Evolutionary conservation across 2,329 filamentous ascomycete genomes (phyloP), one percentile per base, ranked within the genome.

Genomic region (Ophiocordyceps robertsii): DNA sequence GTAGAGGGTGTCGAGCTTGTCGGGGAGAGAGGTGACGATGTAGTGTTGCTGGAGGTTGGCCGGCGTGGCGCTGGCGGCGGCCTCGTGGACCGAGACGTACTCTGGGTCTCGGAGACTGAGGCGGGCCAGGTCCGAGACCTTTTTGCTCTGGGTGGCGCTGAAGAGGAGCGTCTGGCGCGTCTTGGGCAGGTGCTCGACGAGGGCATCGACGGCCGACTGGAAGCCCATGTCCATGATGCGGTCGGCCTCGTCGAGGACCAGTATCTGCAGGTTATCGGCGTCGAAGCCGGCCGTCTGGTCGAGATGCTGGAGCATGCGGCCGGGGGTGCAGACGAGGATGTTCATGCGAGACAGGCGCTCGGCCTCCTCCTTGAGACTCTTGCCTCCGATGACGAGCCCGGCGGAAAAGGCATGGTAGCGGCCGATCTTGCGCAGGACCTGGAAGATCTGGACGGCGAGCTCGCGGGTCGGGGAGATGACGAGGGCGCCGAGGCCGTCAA

Each of bases 181-280:
- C 53, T 78, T 81, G 1, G 92, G 92, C 2, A 98, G 69, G 58
- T 96, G 93, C 47, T 94, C 88, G 27, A 98, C 66, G 40, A 98
- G 84, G 0, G 92, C 92, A 62, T 98, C 92, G 4, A 98, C 81
- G 1, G 86, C 86, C 6, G 73, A 70, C 61, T 94, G 82, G 60
- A 98, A 98, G 6, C 92, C 92, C 87, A 96, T 92, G 56, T 98
- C 92, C 73, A 98, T 80, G 56, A 95, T 95, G 33, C 92, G 78
- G 61, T 98, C 92, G 3, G 92, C 92, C 62, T 98, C 92, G 54
- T 98, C 92, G 44, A 98, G 69, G 0, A 98, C 89, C 40, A 98
- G 68, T 59, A 98, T 84, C 64, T 94, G 86, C 49, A 98, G 62
- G 58, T 94, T 92, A 58, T 92, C 83, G 48, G 90, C 84, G 49